A percentile compares a stretch with the other conserved stretches of the same genome.
These are phyloP conservation scores for Astragalus membranaceus DNA, from an alignment of 306 rosid species.

Conservation along the genomic window DNA sequence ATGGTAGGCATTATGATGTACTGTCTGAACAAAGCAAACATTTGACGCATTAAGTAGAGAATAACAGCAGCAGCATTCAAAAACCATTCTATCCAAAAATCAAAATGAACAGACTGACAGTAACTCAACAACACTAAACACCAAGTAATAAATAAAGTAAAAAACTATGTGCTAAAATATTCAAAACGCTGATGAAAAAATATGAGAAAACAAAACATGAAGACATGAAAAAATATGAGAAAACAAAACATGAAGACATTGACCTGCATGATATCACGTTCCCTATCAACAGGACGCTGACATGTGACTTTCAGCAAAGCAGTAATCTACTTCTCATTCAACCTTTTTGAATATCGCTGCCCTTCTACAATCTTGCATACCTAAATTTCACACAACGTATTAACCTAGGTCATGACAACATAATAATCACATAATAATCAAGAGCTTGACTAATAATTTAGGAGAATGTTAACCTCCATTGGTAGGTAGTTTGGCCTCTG, in stretches of 20 bases:
- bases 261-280: conserved; percentile 77
- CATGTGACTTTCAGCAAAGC: conserved; percentile 86
- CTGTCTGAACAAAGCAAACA: conserved; percentile 47
- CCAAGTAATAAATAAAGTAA: neutral
- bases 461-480: conserved; percentile 61
- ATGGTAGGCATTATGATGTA: conserved; percentile 75
- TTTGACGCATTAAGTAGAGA: neutral
- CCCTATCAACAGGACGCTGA: conserved; percentile 90
- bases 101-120: too few species aligned
- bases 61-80: neutral
- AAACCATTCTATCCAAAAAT: neutral
- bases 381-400: conserved; percentile 32
- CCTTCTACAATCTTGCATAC: conserved; percentile 98
- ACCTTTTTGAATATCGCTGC: conserved; percentile 78
- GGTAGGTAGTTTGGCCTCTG: conserved; percentile 92
- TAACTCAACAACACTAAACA: neutral
- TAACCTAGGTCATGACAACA: neutral
- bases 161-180: neutral
- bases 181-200: neutral
- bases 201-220: too few species aligned
- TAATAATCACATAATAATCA: too few species aligned
- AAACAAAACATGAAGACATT: neutral
- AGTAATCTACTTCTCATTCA: conserved; percentile 85
- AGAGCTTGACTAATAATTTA: neutral
- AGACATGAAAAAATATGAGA: neutral